These are phyloP conservation scores for Aspergillus sp. DNA, from an alignment of 2,329 filamentous ascomycete genomes.

Conservation along the genomic window DNA sequence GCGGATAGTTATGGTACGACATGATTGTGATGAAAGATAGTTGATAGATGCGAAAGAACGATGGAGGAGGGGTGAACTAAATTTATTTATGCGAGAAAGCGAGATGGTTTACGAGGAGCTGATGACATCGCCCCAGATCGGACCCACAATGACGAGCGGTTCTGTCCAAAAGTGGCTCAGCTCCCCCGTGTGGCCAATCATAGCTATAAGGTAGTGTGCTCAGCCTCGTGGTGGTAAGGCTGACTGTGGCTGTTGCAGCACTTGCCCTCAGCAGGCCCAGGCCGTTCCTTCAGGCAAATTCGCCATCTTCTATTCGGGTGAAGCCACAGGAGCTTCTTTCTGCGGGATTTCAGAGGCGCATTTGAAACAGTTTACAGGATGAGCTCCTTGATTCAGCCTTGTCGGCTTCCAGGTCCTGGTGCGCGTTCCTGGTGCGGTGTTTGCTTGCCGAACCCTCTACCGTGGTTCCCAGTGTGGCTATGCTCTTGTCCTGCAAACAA, in stretches of 20 bases:
- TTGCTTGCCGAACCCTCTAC: background rate
- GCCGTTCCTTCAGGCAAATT: background rate
- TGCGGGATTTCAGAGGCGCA: background rate
- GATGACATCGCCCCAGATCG: background rate
- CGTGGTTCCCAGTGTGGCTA: background rate
- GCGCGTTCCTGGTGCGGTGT: background rate
- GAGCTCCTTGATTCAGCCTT: background rate
- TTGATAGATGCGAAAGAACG: background rate
- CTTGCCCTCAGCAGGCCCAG: background rate
- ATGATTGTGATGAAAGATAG: background rate
- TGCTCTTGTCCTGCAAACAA: background rate
- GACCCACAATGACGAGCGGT: no score
- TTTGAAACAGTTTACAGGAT: background rate
- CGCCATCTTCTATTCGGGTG: background rate
- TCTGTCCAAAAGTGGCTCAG: background rate
- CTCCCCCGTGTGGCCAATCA: background rate
- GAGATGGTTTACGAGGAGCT: background rate
- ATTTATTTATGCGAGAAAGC: background rate
- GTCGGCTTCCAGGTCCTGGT: background rate
- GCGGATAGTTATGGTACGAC: conserved; percentile 1
- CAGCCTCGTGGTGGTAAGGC: background rate
- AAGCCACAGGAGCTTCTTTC: background rate
- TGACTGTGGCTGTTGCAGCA: background rate
- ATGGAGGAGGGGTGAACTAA: background rate
- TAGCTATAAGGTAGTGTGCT: background rate